phyloP scores from a whole-genome alignment of 257 asterid species.

The Penstemon davidsonii region DNA sequence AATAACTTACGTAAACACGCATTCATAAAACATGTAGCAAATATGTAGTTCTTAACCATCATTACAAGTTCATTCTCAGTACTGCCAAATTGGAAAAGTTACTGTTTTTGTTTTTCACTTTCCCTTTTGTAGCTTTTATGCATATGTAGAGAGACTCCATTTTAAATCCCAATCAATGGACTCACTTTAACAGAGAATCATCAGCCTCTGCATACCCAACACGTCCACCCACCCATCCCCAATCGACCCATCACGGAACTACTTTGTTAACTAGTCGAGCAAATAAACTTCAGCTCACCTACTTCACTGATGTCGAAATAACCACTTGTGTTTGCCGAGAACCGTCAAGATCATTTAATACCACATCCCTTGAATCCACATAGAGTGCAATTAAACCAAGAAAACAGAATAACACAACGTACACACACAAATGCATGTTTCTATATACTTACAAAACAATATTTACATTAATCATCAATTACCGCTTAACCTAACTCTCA shows the following conservation, averaged over 20 bases:
- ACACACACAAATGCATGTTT: neutral
- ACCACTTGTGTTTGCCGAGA: conserved; percentile 7
- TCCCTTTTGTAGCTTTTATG: neutral
- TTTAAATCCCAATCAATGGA: conserved; percentile 8
- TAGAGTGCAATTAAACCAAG: conserved; percentile 5
- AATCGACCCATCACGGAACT: neutral
- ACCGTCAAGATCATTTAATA: conserved; percentile 5
- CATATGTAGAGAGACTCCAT: neutral
- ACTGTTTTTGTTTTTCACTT: neutral
- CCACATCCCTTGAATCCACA: conserved; percentile 1
- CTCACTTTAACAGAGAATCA: conserved; percentile 1
- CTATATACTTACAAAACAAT: conserved; percentile 8
- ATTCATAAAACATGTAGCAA: conserved; percentile 7
- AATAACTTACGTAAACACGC: conserved; percentile 5
- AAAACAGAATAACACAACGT: conserved; percentile 20
- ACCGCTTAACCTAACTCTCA: conserved; percentile 13
- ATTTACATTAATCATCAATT: neutral
- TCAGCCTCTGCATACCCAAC: too few relatives aligned
- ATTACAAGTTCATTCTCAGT: conserved; percentile 18
- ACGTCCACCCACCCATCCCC: too few relatives aligned
- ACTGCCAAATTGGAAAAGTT: conserved; percentile 3
- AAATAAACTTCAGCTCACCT: neutral
- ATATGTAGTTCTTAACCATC: conserved; percentile 12
- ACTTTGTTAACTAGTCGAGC: conserved; percentile 16
- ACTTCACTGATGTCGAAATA: conserved; percentile 10